These are phyloP conservation scores for Penicillium manginii DNA, from an alignment of 495 filamentous ascomycete species.

Conservation along the genomic window DNA sequence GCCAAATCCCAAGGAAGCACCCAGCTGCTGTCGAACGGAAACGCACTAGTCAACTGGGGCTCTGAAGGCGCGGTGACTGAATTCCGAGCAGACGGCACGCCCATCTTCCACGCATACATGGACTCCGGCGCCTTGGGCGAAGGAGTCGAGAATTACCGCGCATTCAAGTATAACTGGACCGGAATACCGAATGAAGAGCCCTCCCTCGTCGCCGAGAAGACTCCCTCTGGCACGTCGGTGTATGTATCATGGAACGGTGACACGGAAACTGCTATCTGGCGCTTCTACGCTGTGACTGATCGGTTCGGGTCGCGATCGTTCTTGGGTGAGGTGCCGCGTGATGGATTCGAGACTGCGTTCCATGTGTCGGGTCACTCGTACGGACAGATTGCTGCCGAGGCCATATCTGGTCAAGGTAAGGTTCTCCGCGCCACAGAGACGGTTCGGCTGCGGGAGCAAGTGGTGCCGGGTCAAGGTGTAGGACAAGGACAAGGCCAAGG, in stretches of 20 bases:
- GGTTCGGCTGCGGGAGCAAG: constrained; percentile 24
- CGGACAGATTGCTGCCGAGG: constrained; percentile 16
- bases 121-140: constrained; percentile 34
- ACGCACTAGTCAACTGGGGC: constrained; percentile 60
- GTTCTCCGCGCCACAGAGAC: constrained; percentile 30
- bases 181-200: constrained; percentile 37
- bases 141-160: constrained; percentile 42
- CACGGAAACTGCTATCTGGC: constrained; percentile 42
- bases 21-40: constrained; percentile 57
- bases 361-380: constrained; percentile 17
- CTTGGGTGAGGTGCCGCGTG: constrained; percentile 38
- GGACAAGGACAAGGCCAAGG: background rate
- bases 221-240: constrained; percentile 29
- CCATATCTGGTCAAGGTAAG: constrained; percentile 26
- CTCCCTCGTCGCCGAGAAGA: constrained; percentile 37
- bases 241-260: constrained; percentile 52
- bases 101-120: constrained; percentile 49
- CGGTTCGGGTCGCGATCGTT: constrained; percentile 36
- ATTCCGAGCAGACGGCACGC: constrained; percentile 50
- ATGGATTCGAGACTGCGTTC: constrained; percentile 44
- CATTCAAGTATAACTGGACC: constrained; percentile 42
- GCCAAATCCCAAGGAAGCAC: constrained; percentile 61
- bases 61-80: constrained; percentile 57
- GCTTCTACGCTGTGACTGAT: constrained; percentile 41
- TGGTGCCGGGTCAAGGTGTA: constrained; percentile 14